Base-by-base conservation (phyloP, 2,329 filamentous ascomycete genomes). In the Torrubiella hemipterigena region DNA sequence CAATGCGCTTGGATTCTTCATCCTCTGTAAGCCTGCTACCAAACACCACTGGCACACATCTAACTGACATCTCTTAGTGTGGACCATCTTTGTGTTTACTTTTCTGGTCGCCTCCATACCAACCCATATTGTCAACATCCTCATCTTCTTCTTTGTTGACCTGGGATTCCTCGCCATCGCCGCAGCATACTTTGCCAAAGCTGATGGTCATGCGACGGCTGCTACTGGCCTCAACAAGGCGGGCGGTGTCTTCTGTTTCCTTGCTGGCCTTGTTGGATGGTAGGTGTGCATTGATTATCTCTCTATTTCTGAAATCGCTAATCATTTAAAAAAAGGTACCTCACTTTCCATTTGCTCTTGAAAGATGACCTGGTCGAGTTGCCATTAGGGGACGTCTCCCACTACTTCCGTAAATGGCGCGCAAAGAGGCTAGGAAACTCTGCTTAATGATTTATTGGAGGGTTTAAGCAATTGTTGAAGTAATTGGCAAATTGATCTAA, bases 241-340 rank as follows among this genome's bases (percentile, higher is more conserved):
- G 0, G 43, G 40, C 2, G 46, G 46, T 6, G 44, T 37, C 1
- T 44, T 43, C 16, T 46, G 41, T 7, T 48, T 48, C 24, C 26
- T 49, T 2, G 44, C 46, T 9, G 46, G 45, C 5, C 41, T 48
- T 12, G 31, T 43, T 9, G 44, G 44, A 27, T 49, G 45, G 46
- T 45, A 31, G 20, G 43, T 26, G n/a, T 10, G 11, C n/a, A 9
- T 27, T 20, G 11, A 20, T 4, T 15, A 3, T 26, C 11, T 1
- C 8, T 15, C 5, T 6, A 17, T 3, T 16, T 8, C 12, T 15
- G n/a, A 15, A 7, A 25, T 29, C 10, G 4, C 12, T 33, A 18
- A 30, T 36, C 11, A 26, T 18, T 4, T 16, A 4, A 12, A 9
- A 3, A 7, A 13, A 47, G 46, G 46, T 47, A 49, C 14, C 28